phyloP scores from a whole-genome alignment of 2,329 filamentous ascomycete species.

The Fusarium poae region DNA sequence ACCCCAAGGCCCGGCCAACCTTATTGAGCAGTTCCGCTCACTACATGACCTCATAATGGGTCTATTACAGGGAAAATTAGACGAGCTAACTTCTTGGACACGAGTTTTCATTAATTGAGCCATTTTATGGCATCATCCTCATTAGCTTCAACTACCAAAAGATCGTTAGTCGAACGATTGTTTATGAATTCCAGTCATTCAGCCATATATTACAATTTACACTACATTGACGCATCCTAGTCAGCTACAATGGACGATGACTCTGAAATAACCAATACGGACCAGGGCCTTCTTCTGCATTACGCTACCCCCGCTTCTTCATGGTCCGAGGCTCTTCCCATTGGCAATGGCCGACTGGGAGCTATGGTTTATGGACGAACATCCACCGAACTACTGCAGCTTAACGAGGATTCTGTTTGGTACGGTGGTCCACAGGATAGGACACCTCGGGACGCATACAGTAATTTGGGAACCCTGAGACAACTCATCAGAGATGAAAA shows the following conservation, averaged over 20 bases:
- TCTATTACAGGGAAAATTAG: not conserved
- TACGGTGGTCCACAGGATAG: constrained; percentile 60
- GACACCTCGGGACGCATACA: constrained; percentile 52
- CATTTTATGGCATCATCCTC: constrained; percentile 1
- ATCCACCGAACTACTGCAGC: constrained; percentile 56
- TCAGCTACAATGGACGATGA: constrained; percentile 13
- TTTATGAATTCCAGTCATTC: not conserved
- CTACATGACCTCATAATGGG: constrained; percentile 7
- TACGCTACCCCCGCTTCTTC: constrained; percentile 44
- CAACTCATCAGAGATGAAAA: constrained; percentile 43
- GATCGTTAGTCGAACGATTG: not conserved
- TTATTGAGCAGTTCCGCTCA: not conserved
- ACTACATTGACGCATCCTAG: not conserved
- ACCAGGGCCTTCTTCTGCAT: constrained; percentile 39
- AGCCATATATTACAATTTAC: not conserved
- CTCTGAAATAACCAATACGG: not conserved
- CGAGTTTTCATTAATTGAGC: not conserved
- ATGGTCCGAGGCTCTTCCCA: constrained; percentile 57
- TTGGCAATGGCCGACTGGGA: constrained; percentile 62
- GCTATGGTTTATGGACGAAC: constrained; percentile 60
- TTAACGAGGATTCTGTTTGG: constrained; percentile 65
- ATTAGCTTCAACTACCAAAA: not conserved
- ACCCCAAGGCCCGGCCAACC: too few relatives aligned
- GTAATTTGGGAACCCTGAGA: constrained; percentile 36
- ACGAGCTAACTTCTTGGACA: not conserved